phyloP scores from a whole-genome alignment of 1,139 yeast species.

The Geotrichum candidum region DNA sequence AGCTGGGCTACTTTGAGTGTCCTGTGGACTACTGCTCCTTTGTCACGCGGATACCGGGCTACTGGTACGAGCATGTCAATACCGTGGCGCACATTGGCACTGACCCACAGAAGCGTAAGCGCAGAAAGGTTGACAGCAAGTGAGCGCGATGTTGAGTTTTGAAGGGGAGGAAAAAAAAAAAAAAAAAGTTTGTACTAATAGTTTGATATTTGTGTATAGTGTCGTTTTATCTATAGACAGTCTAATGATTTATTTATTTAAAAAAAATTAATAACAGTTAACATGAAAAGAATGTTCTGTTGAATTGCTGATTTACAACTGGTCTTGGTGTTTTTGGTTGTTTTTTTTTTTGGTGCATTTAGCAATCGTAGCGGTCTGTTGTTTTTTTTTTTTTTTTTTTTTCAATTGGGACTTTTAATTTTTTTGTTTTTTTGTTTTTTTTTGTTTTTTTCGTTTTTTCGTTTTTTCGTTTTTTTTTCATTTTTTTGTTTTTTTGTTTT shows the following conservation, averaged over 20 bases:
- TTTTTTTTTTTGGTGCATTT: background rate
- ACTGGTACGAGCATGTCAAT: conserved; percentile 30
- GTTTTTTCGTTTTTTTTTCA: no score
- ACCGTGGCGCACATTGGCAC: conserved; percentile 27
- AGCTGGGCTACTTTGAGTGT: conserved; percentile 25
- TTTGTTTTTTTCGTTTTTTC: no score
- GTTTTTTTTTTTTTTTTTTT: background rate
- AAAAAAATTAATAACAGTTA: no score
- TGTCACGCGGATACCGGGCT: conserved; percentile 28
- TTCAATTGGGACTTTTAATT: background rate
- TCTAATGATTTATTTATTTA: no score
- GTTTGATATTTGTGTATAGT: no score
- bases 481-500: background rate
- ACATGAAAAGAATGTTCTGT: no score
- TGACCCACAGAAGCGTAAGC: conserved; percentile 28
- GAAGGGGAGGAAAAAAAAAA: background rate
- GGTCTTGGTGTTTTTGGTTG: background rate
- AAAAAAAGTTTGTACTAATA: background rate
- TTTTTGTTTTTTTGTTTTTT: background rate
- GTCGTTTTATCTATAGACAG: no score
- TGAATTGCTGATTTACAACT: no score
- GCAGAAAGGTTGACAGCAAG: conserved; percentile 8
- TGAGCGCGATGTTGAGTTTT: background rate
- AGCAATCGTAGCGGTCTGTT: no score
- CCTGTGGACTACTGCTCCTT: conserved; percentile 27